Conservation (phyloP, 345 rosid genomes). For the Acer saccharum region DNA sequence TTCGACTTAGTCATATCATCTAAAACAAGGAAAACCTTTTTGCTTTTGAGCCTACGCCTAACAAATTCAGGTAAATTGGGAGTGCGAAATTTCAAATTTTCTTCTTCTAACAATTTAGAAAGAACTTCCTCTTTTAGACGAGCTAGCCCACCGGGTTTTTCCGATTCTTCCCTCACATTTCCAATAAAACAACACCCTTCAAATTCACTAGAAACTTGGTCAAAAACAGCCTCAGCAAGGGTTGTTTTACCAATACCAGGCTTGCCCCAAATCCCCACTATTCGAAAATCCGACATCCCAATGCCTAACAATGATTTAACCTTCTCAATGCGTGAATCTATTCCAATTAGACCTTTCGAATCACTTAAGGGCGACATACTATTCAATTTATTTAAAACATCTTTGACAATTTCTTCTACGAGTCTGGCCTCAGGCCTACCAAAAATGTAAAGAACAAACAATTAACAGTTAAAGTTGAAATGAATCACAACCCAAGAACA, state of each 20-base stretch:
- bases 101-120: background rate
- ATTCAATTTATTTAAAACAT: background rate
- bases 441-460: background rate
- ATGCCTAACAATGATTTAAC: background rate
- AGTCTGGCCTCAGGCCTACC: background rate
- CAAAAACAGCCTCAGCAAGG: background rate
- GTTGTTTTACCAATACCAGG: background rate
- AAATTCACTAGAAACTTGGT: background rate
- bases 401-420: background rate
- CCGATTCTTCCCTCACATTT: background rate
- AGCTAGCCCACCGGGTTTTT: background rate
- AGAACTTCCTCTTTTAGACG: background rate
- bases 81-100: background rate
- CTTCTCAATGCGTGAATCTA: background rate
- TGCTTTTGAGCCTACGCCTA: conserved; percentile 1
- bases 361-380: background rate
- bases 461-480: background rate
- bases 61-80: background rate
- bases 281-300: background rate
- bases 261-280: background rate
- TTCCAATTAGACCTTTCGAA: background rate
- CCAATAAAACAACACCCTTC: background rate
- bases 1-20: background rate
- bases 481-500: background rate
- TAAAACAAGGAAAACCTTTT: background rate